phyloP scores from a whole-genome alignment of 257 asterid species.

The Handroanthus guayacan region DNA sequence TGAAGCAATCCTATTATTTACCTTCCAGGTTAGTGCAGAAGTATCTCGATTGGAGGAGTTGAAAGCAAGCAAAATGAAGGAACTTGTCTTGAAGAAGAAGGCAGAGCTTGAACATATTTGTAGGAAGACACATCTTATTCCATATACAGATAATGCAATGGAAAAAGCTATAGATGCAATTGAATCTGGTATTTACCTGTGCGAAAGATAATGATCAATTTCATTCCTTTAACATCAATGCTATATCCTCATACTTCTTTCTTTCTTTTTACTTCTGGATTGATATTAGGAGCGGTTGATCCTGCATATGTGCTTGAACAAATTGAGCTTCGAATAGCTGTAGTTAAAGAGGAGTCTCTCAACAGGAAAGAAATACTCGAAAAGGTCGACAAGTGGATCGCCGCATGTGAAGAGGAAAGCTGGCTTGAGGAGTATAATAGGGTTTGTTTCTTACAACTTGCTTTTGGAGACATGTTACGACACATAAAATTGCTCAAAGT shows the following conservation, averaged over 20 bases:
- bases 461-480: conserved; percentile 10
- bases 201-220: conserved; percentile 19
- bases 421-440: conserved; percentile 98
- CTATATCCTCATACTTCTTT: conserved; percentile 27
- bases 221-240: neutral
- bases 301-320: conserved; percentile 80
- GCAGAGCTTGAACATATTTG: conserved; percentile 78
- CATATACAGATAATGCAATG: conserved; percentile 58
- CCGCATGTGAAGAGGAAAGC: conserved; percentile 93
- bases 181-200: conserved; percentile 73
- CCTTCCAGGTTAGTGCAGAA: conserved; percentile 74
- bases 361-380: conserved; percentile 91
- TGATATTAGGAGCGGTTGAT: conserved; percentile 69
- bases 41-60: conserved; percentile 83
- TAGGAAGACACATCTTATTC: conserved; percentile 78
- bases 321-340: conserved; percentile 80
- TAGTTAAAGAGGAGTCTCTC: conserved; percentile 85
- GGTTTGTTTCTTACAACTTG: conserved; percentile 48
- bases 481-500: conserved; percentile 28
- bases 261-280: conserved; percentile 25
- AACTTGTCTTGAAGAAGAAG: conserved; percentile 88
- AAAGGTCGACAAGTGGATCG: conserved; percentile 95
- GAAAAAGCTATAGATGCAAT: conserved; percentile 67
- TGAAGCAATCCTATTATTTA: conserved; percentile 30
- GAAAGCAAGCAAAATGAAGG: conserved; percentile 94